phyloP scores from a whole-genome alignment of 73 alveolate species.

The Tetrahymena malaccensis region DNA sequence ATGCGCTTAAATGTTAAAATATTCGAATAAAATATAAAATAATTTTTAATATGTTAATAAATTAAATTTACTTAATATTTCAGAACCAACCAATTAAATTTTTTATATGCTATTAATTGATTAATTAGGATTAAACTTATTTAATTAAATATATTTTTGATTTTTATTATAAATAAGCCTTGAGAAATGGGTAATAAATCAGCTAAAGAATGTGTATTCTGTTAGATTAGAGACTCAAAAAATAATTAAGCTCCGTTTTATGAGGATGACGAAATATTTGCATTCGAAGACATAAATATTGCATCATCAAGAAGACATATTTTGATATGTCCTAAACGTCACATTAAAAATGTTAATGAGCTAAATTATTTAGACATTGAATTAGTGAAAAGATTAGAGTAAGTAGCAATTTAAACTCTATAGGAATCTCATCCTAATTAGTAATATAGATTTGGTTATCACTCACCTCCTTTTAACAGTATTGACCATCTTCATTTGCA shows the following conservation, averaged over 20 bases:
- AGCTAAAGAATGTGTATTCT: background rate
- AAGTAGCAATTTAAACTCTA: background rate
- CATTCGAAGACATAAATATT: background rate
- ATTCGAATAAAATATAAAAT: too few relatives aligned
- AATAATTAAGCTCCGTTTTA: background rate
- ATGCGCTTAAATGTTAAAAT: too few relatives aligned
- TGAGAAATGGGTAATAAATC: background rate
- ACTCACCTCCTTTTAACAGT: background rate
- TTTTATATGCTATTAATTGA: too few relatives aligned
- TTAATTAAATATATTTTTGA: background rate
- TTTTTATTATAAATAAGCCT: background rate
- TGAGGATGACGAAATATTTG: background rate
- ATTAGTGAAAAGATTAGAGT: background rate
- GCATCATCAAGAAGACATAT: background rate
- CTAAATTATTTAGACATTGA: background rate
- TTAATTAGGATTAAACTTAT: background rate
- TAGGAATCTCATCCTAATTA: background rate
- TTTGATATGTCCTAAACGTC: background rate
- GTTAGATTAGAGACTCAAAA: background rate
- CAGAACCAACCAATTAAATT: background rate
- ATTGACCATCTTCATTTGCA: background rate
- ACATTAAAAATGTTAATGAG: background rate
- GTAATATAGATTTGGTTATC: background rate
- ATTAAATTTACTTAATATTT: too few relatives aligned
- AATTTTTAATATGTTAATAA: too few relatives aligned